Conservation (phyloP, 768 basidiomycete species). For the Phylloporus rhodoxanthus region DNA sequence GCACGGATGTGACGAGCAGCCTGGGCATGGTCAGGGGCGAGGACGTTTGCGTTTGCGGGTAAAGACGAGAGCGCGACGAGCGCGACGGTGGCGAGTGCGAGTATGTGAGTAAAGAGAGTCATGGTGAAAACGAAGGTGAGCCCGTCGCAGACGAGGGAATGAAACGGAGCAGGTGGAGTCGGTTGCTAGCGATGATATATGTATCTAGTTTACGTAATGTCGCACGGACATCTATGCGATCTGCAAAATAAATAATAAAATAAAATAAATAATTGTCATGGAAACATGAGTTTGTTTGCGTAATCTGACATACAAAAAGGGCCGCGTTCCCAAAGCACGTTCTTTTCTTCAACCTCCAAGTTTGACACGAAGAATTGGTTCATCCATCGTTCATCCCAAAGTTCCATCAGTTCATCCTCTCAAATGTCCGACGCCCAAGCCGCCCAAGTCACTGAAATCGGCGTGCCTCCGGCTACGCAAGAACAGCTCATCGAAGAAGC, state of each 20-base stretch:
- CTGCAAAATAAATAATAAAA: slow-evolving; percentile 2
- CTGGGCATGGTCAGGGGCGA: slow-evolving; percentile 20
- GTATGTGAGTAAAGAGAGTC: slow-evolving; percentile 32
- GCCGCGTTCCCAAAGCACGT: slow-evolving; percentile 21
- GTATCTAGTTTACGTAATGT: slow-evolving; percentile 18
- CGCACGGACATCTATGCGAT: slow-evolving; percentile 15
- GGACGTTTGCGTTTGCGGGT: slow-evolving; percentile 44
- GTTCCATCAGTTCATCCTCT: slow-evolving; percentile 49
- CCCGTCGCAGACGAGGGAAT: slow-evolving; percentile 14
- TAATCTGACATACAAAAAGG: slow-evolving; percentile 34
- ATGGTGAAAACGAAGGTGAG: slow-evolving; percentile 15
- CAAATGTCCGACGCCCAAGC: slow-evolving; percentile 90
- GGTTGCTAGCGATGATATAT: neutral
- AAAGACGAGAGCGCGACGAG: slow-evolving; percentile 48
- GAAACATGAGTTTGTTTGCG: slow-evolving; percentile 37
- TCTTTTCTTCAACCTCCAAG: slow-evolving; percentile 72
- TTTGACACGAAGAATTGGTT: slow-evolving; percentile 83
- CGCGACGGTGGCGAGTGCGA: slow-evolving; percentile 55
- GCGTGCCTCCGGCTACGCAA: slow-evolving; percentile 77
- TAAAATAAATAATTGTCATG: slow-evolving; percentile 33
- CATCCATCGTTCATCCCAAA: slow-evolving; percentile 59
- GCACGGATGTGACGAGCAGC: slow-evolving; percentile 42
- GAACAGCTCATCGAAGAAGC: slow-evolving; percentile 60
- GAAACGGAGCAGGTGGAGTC: neutral
- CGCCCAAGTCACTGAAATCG: slow-evolving; percentile 77